Percentiles rank a stretch among this genome's conserved stretches.
phyloP scores from a whole-genome alignment of 78 protist genomes.

The slime mould (Dictyostelium discoideum) region DNA sequence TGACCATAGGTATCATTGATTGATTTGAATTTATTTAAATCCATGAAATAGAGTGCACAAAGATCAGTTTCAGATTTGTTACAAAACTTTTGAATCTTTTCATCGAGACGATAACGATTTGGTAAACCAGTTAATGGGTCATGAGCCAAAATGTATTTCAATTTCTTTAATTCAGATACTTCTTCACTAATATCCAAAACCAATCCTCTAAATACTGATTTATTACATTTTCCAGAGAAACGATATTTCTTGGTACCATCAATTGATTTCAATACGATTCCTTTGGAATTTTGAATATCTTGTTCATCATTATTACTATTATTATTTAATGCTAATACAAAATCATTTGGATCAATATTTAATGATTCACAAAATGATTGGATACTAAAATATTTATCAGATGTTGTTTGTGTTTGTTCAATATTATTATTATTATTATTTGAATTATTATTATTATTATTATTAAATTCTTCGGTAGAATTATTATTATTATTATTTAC shows the following conservation, averaged over 20 bases:
- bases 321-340: background rate
- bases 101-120: conserved; percentile 45
- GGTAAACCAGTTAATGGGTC: conserved; percentile 65
- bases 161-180: conserved; percentile 22
- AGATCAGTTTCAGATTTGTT: conserved; percentile 17
- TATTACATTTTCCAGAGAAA: conserved; percentile 50
- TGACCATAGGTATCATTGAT: conserved; percentile 77
- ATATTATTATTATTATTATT: background rate
- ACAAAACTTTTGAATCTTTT: conserved; percentile 70
- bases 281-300: background rate
- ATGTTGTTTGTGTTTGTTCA: background rate
- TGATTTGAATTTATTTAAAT: conserved; percentile 54
- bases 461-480: conserved; percentile 18
- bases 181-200: conserved; percentile 54
- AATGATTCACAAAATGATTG: conserved; percentile 38
- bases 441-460: background rate
- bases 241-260: conserved; percentile 9
- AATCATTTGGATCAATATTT: background rate
- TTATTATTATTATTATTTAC: background rate
- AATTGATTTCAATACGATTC: conserved; percentile 19
- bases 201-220: conserved; percentile 11
- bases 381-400: background rate
- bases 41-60: conserved; percentile 45
- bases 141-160: conserved; percentile 37
- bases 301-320: background rate